A percentile compares a stretch with the other conserved stretches of the same genome.
Conservation (phyloP, 306 rosid genomes). For the Medicago arabica region DNA sequence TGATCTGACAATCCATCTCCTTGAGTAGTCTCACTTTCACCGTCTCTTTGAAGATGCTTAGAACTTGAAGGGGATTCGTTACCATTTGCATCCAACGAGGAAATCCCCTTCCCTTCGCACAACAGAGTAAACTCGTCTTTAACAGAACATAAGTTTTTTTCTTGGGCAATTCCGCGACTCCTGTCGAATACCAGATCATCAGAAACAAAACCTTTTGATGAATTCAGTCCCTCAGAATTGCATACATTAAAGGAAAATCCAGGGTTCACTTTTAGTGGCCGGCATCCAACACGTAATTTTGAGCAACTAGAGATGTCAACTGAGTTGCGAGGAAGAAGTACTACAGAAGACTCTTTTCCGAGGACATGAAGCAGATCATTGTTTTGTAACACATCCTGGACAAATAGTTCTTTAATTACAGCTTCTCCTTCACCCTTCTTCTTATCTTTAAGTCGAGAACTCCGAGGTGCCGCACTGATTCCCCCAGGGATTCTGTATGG, state of each 20-base stretch:
- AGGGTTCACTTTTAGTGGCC: slow-evolving; percentile 56
- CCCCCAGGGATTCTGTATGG: slow-evolving; percentile 64
- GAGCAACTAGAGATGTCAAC: slow-evolving; percentile 79
- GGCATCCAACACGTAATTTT: slow-evolving; percentile 79
- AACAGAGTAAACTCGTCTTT: slow-evolving; percentile 60
- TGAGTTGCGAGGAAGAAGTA: slow-evolving; percentile 89
- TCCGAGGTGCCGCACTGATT: slow-evolving; percentile 74
- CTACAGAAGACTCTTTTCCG: slow-evolving; percentile 76
- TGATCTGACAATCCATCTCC: slow-evolving; percentile 79
- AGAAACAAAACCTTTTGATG: slow-evolving; percentile 66
- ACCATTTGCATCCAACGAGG: slow-evolving; percentile 54
- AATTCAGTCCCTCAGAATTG: slow-evolving; percentile 60
- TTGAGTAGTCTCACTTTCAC: slow-evolving; percentile 53
- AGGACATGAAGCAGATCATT: slow-evolving; percentile 81
- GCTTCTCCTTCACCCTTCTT: slow-evolving; percentile 92
- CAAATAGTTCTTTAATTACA: slow-evolving; percentile 87
- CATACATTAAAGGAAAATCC: slow-evolving; percentile 53
- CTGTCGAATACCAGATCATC: slow-evolving; percentile 64
- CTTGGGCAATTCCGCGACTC: slow-evolving; percentile 59
- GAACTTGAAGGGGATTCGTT: slow-evolving; percentile 54
- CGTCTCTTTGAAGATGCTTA: slow-evolving; percentile 45
- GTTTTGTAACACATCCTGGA: slow-evolving; percentile 70
- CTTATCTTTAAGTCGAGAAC: slow-evolving; percentile 94
- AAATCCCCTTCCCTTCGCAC: slow-evolving; percentile 56
- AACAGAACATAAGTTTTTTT: slow-evolving; percentile 58